Conservation (phyloP, 306 rosid genomes). For the Vicia villosa region DNA sequence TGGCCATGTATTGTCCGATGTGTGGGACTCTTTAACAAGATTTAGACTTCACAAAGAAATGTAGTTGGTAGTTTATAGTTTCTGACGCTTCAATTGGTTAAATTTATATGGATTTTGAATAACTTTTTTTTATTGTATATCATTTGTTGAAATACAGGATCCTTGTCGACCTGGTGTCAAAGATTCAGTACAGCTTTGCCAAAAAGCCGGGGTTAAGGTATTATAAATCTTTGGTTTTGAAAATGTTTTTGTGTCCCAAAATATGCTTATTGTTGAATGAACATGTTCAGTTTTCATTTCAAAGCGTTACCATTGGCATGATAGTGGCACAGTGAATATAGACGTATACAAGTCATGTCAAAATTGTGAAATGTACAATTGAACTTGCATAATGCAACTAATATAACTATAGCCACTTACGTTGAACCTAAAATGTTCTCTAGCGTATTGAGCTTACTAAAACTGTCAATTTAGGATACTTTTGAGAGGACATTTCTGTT, state of each 20-base stretch:
- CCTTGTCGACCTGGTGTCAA: slow-evolving; percentile 88
- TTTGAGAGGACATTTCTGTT: not conserved
- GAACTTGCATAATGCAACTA: not conserved
- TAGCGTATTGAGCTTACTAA: not conserved
- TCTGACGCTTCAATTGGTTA: not conserved
- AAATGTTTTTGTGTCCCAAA: slow-evolving; percentile 15
- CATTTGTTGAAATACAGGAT: slow-evolving; percentile 58
- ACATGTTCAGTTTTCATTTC: slow-evolving; percentile 12
- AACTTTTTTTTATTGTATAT: not conserved
- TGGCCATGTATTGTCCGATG: too few relatives aligned
- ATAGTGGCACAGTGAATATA: not conserved
- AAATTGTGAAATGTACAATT: not conserved
- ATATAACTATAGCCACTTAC: slow-evolving; percentile 10
- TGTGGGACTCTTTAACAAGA: too few relatives aligned
- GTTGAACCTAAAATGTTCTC: not conserved
- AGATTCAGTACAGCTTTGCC: slow-evolving; percentile 79
- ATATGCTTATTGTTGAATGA: not conserved
- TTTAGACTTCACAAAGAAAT: not conserved
- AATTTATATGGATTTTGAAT: not conserved
- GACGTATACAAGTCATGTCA: slow-evolving; percentile 1
- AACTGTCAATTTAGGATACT: not conserved
- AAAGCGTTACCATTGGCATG: not conserved
- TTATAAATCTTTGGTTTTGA: slow-evolving; percentile 12
- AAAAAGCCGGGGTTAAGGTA: slow-evolving; percentile 96
- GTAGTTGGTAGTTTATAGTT: not conserved